Percentiles rank a stretch among this genome's conserved stretches.
Conservation (phyloP, 164 flowering plant genomes). For the Nymphaea thermarum region DNA sequence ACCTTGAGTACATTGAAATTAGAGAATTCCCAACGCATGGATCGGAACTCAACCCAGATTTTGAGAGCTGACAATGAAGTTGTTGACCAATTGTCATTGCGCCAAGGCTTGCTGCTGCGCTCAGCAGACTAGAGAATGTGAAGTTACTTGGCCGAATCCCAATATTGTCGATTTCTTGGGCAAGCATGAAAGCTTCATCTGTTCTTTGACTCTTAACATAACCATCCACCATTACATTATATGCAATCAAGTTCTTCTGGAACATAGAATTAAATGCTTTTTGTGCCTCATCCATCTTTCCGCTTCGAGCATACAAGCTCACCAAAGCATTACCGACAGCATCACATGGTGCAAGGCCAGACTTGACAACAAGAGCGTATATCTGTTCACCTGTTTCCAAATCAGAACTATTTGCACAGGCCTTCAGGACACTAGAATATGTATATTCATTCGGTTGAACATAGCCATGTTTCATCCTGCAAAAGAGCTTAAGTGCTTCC, state of each 20-base stretch:
- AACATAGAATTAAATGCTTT: conserved; percentile 63
- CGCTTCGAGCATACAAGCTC: conserved; percentile 56
- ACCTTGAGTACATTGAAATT: conserved; percentile 75
- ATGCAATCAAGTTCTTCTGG: conserved; percentile 69
- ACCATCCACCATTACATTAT: conserved; percentile 54
- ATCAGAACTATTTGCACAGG: conserved; percentile 54
- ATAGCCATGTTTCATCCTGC: conserved; percentile 34
- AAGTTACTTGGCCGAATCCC: conserved; percentile 36
- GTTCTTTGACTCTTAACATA: conserved; percentile 35
- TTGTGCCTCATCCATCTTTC: conserved; percentile 56
- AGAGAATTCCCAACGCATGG: conserved; percentile 45
- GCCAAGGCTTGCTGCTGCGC: conserved; percentile 69
- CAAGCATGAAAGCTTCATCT: conserved; percentile 47
- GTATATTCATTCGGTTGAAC: conserved; percentile 69
- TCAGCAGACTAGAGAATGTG: conserved; percentile 65
- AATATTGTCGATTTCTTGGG: conserved; percentile 33
- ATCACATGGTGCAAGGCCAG: conserved; percentile 36
- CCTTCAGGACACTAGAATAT: conserved; percentile 62
- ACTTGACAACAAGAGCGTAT: conserved; percentile 41
- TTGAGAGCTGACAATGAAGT: conserved; percentile 55
- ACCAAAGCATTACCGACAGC: conserved; percentile 74
- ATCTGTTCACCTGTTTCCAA: conserved; percentile 41
- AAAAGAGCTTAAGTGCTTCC: conserved; percentile 53
- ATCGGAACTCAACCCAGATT: conserved; percentile 41
- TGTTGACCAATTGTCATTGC: conserved; percentile 64